phyloP scores from a whole-genome alignment of 179 eudicot species.

The Spergularia azorica region DNA sequence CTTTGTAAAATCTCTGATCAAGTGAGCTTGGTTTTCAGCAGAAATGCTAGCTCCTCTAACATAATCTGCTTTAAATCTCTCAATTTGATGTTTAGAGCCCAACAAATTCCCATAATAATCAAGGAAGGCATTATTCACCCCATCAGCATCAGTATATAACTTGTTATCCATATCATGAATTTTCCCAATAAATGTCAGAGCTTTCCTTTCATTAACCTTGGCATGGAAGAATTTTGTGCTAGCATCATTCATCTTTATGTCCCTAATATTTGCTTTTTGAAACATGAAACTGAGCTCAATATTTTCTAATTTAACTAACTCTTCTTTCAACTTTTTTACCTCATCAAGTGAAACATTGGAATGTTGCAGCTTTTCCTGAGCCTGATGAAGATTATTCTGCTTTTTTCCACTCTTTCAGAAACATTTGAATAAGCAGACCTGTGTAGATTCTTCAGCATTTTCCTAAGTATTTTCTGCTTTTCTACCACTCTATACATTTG shows the following conservation, averaged over 20 bases:
- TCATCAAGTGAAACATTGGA: no score
- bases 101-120: neutral
- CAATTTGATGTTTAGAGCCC: neutral
- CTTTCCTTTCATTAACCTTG: neutral
- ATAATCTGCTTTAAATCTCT: neutral
- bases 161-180: neutral
- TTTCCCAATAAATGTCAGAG: neutral
- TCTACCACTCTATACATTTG: neutral
- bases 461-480: no score
- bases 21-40: no score
- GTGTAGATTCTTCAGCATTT: no score
- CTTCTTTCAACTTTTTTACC: neutral
- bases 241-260: neutral
- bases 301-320: neutral
- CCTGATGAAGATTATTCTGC: no score
- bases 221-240: neutral
- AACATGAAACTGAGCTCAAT: neutral
- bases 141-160: neutral
- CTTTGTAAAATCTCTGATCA: neutral
- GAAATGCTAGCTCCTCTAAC: neutral
- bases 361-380: no score
- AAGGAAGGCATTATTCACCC: neutral
- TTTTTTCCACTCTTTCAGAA: no score
- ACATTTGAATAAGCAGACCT: no score
- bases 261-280: neutral